Evolutionary conservation across 306 rosid species (phyloP), one percentile per base, ranked within the genome.

Genomic region (Cucurbita moschata): DNA sequence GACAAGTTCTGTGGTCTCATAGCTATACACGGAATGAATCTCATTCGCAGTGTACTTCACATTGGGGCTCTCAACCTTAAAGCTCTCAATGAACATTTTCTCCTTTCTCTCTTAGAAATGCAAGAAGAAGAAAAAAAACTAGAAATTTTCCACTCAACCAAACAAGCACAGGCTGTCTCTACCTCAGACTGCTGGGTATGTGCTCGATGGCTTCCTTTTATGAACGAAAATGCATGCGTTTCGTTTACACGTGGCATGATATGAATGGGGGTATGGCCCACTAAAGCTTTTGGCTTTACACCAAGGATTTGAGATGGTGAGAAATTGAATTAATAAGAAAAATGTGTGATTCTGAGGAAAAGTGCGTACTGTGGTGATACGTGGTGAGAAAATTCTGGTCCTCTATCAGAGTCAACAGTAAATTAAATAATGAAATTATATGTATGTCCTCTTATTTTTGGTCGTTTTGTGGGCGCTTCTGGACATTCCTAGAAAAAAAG

Each of bases 1-100:
- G 13, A 91, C 91, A 47, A 94, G 88, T 77, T 89, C 96, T 1
- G 97, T 91, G 78, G 99, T 94, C 75, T 91, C 92, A n/a, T 94
- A 94, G 68, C 79, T 83, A 82, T 94, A 94, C 64, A 86, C 90
- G 5, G 96, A 94, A 4, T 86, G 90, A 83, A 94, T 94, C 89
- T 91, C 95, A 69, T 77, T 72, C 61, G 83, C 92, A 0, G 85
- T 80, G 84, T 91, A 94, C 69, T 71, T 80, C 0, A 94, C 96
- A 71, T 91, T 86, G 0, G 99, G 92, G 74, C 91, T 85, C 65
- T 94, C 99, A 0, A 94, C 97, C 89, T 91, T 87, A 3, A 94
- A 94, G 39, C 82, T 89, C 62, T 91, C 96, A 40, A 94, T 86
- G 61, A 94, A 94, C 99, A 94, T 94, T 72, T 76, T 82, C 1